Evolutionary conservation across 768 basidiomycete genomes (phyloP).

Genomic region (Collybiopsis luxurians): DNA sequence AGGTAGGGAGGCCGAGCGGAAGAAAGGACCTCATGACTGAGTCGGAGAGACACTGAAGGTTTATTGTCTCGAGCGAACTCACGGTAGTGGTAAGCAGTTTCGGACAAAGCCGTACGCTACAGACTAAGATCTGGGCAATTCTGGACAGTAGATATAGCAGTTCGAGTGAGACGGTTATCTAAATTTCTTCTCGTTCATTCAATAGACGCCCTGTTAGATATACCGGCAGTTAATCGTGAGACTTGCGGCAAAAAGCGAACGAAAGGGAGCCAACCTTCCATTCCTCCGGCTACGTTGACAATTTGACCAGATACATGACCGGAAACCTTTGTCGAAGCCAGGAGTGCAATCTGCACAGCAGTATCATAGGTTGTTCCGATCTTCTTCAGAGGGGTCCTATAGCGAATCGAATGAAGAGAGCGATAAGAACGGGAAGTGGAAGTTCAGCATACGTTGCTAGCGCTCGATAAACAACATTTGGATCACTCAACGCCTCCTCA

Average conservation of each 20-base stretch:
- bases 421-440: not conserved
- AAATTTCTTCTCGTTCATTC: conserved; percentile 35
- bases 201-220: conserved; percentile 27
- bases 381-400: conserved; percentile 69
- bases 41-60: no score
- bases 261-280: conserved; percentile 54
- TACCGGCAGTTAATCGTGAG: no score
- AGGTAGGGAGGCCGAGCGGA: no score
- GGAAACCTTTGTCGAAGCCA: conserved; percentile 60
- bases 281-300: conserved; percentile 71
- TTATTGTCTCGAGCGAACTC: no score
- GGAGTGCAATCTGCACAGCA: conserved; percentile 58
- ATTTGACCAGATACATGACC: conserved; percentile 73
- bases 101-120: no score
- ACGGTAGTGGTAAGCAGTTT: no score
- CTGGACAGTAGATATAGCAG: not conserved
- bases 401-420: not conserved
- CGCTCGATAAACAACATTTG: conserved; percentile 49
- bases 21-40: no score
- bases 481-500: conserved; percentile 53
- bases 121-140: not conserved
- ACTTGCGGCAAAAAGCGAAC: not conserved
- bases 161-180: not conserved
- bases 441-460: conserved; percentile 62
- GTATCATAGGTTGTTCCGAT: conserved; percentile 60